Base-by-base conservation (phyloP, 129 eudicot genomes). In the Centella asiatica region DNA sequence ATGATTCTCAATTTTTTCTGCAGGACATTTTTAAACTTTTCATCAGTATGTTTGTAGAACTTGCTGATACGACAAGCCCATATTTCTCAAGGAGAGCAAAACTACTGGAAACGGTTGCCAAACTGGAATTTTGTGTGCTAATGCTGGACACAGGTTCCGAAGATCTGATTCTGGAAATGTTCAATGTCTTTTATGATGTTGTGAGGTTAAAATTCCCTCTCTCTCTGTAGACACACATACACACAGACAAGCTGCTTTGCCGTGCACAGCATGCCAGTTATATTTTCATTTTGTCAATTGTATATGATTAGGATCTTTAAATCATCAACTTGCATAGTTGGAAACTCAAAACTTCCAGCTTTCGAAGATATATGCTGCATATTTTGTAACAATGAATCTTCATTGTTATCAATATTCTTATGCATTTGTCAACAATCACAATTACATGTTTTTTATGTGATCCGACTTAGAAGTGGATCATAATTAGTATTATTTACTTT, bases 131-230 rank as follows among this genome's bases (percentile, higher is more conserved):
- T 73, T 92, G 87, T 74, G 74, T 85, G 76, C 69, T 74, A 58
- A 84, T 92, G 95, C 77, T 92, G 28, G 96, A 92, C 60, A 80
- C 69, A 28, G 88, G 81, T 52, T 81, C 78, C 69, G 99, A 92
- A 53, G 88, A 82, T 76, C 58, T 92, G 65, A 72, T 80, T 71
- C 70, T 77, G 42, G 72, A 92, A 70, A 87, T 92, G 96, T 92
- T 92, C 81, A 76, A 71, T 19, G 65, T 67, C 73, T 84, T 92
- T 60, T 87, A 84, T 39, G 59, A 70, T 76, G 94, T 84, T 57
- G 75, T 75, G 66, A 87, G 99, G 99, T 92, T 22, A 49, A 50
- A 13, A 31, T 49, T 50, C 49, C 22, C 14, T 34, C 6, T 12
- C 11, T 24, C 63, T 57, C 28, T 20, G 3, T 34, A 18, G 5